A percentile compares a stretch with the other conserved stretches of the same genome.
These are phyloP conservation scores for Sergeia podlipaevii DNA, from an alignment of 208 protist species.

Conservation along the genomic window DNA sequence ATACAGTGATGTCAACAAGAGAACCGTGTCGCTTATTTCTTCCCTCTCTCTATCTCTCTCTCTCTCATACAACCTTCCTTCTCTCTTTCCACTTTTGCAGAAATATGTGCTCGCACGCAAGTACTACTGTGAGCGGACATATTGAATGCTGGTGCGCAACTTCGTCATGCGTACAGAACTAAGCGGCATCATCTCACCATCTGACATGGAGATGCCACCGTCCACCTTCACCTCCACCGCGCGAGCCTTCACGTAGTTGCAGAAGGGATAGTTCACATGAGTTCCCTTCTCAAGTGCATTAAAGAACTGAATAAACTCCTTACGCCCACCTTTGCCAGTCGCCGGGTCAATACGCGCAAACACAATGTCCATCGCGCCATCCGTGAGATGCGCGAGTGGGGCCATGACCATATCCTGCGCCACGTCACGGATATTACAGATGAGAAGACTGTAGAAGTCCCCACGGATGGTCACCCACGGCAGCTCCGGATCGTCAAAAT, in stretches of 20 bases:
- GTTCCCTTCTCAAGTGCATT: conserved; percentile 45
- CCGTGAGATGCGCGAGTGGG: conserved; percentile 63
- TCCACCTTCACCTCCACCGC: conserved; percentile 77
- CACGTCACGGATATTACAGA: conserved; percentile 67
- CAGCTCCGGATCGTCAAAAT: conserved; percentile 56
- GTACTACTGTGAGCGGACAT: conserved; percentile 59
- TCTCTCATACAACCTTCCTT: neutral
- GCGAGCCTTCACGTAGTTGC: conserved; percentile 76
- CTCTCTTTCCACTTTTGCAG: neutral
- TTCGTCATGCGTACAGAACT: conserved; percentile 60
- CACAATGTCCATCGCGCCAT: conserved; percentile 78
- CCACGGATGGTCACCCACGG: conserved; percentile 79
- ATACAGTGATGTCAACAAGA: too few species aligned
- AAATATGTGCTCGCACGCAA: conserved; percentile 1
- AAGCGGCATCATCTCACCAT: conserved; percentile 83
- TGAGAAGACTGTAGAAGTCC: conserved; percentile 52
- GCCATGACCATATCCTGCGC: conserved; percentile 80
- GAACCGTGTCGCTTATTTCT: too few species aligned
- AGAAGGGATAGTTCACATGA: conserved; percentile 61
- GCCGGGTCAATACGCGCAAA: conserved; percentile 34
- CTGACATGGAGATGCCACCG: conserved; percentile 66
- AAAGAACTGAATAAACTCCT: conserved; percentile 73
- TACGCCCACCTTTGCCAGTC: conserved; percentile 27
- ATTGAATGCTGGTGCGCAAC: conserved; percentile 33
- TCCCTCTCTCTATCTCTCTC: too few species aligned